Conservation (phyloP, 2,329 filamentous ascomycete species). For the Aureobasidium sp. region DNA sequence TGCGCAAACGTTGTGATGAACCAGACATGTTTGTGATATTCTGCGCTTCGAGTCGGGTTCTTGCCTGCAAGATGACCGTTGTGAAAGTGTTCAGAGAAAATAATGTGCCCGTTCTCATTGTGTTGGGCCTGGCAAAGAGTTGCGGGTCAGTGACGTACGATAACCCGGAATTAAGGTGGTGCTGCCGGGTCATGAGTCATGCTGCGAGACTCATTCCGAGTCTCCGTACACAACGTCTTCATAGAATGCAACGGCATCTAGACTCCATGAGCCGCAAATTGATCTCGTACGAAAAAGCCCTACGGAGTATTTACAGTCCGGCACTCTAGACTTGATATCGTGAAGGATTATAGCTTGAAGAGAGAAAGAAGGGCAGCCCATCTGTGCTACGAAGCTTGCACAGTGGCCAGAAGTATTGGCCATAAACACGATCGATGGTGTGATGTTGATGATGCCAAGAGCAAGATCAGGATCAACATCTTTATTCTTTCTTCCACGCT, state of each 20-base stretch:
- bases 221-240: background rate
- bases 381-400: background rate
- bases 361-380: background rate
- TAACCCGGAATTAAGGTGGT: background rate
- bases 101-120: background rate
- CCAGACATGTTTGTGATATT: background rate
- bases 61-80: conserved; percentile 2
- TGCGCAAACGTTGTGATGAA: conserved; percentile 18
- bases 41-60: background rate
- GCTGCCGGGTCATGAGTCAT: background rate
- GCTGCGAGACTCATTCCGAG: background rate
- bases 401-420: background rate
- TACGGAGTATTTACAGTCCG: background rate
- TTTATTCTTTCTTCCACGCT: background rate
- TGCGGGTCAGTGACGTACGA: conserved; percentile 2
- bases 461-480: background rate
- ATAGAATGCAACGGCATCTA: background rate
- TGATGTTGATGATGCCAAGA: background rate
- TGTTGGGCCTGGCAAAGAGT: background rate
- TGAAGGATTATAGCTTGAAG: background rate
- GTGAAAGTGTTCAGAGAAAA: background rate
- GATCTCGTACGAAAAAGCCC: background rate
- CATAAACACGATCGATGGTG: background rate
- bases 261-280: background rate
- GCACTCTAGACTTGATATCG: background rate